A percentile compares a stretch with the other conserved stretches of the same genome.
These are phyloP conservation scores for Tephrocybe sp. DNA, from an alignment of 768 basidiomycete genomes.

Conservation along the genomic window DNA sequence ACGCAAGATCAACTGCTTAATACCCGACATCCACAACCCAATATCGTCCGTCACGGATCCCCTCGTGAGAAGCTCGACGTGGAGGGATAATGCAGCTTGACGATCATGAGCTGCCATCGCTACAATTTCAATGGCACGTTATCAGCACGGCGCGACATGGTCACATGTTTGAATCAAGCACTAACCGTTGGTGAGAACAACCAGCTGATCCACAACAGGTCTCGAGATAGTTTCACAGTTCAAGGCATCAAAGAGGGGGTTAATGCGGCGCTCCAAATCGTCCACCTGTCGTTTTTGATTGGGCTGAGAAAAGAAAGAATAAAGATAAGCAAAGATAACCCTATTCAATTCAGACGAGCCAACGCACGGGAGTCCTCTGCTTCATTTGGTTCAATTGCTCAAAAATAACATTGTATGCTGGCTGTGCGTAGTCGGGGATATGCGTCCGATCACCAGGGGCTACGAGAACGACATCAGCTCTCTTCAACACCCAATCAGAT, in stretches of 20 bases:
- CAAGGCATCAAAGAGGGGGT: slow-evolving; percentile 84
- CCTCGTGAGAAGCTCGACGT: slow-evolving; percentile 80
- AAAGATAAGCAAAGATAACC: slow-evolving; percentile 3
- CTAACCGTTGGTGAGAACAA: slow-evolving; percentile 71
- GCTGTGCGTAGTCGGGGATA: slow-evolving; percentile 68
- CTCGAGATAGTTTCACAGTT: slow-evolving; percentile 83
- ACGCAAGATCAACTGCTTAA: slow-evolving; percentile 84
- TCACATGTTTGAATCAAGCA: not conserved
- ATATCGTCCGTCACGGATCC: slow-evolving; percentile 84
- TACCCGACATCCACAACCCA: slow-evolving; percentile 81
- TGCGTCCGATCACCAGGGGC: slow-evolving; percentile 92
- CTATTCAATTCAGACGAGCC: not conserved
- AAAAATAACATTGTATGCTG: slow-evolving; percentile 65
- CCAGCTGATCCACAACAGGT: slow-evolving; percentile 66
- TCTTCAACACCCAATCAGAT: not conserved
- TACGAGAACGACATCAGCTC: slow-evolving; percentile 27
- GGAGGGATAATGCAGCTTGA: slow-evolving; percentile 73
- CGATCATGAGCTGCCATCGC: slow-evolving; percentile 83
- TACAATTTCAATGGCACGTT: slow-evolving; percentile 29
- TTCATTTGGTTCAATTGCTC: slow-evolving; percentile 64
- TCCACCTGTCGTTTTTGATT: slow-evolving; percentile 83
- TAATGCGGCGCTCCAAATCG: slow-evolving; percentile 84
- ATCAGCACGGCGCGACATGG: slow-evolving; percentile 1
- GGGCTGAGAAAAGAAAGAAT: slow-evolving; percentile 45
- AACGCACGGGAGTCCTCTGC: slow-evolving; percentile 72